A percentile compares a stretch with the other conserved stretches of the same genome.
Evolutionary conservation across 306 rosid species (phyloP).

Genomic region (Albizia julibrissin): DNA sequence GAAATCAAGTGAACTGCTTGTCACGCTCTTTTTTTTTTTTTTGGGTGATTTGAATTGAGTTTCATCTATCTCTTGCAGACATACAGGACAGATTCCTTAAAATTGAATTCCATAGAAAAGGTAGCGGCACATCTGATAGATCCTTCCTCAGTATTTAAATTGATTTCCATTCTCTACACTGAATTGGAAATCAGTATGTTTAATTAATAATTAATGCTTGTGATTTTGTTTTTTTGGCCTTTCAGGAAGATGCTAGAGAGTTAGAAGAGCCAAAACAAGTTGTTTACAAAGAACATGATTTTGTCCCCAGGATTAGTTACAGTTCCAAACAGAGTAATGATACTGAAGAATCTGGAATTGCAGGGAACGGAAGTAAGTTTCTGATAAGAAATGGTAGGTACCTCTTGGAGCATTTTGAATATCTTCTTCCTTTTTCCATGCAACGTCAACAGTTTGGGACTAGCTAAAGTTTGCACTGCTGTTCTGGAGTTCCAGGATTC

Average conservation of each 20-base stretch:
- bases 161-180: neutral
- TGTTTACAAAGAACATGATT: constrained; percentile 67
- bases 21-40: constrained; percentile 4
- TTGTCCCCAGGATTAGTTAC: constrained; percentile 30
- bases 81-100: constrained; percentile 57
- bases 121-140: constrained; percentile 40
- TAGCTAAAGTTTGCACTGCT: constrained; percentile 22
- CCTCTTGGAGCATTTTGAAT: constrained; percentile 4
- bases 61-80: constrained; percentile 66
- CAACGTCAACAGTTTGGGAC: constrained; percentile 27
- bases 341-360: constrained; percentile 42
- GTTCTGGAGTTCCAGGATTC: constrained; percentile 50
- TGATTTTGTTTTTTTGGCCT: constrained; percentile 9
- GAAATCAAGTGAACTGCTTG: constrained; percentile 30
- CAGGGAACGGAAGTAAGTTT: constrained; percentile 34
- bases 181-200: constrained; percentile 9
- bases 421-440: constrained; percentile 16
- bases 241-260: constrained; percentile 64
- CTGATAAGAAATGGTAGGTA: constrained; percentile 60
- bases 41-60: constrained; percentile 35
- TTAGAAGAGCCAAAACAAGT: constrained; percentile 77
- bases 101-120: constrained; percentile 72
- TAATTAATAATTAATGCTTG: constrained; percentile 3
- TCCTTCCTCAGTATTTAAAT: neutral
- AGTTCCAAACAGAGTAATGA: constrained; percentile 33